Evolutionary conservation across 2,329 filamentous ascomycete genomes (phyloP), one percentile per base, ranked within the genome.

Genomic region (Diaporthe sp.): DNA sequence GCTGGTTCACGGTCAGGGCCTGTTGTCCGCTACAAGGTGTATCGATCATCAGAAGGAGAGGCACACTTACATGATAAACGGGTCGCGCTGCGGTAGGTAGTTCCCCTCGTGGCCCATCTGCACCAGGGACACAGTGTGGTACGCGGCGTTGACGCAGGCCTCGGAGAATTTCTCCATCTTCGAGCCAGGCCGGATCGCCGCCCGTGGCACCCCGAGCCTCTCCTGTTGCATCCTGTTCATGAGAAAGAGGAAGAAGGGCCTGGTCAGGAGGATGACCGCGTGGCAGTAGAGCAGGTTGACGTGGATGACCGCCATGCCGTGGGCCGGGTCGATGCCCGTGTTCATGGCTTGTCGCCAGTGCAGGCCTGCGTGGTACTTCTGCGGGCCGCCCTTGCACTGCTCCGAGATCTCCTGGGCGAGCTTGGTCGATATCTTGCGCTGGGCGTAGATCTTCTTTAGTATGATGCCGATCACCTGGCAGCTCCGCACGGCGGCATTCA

Each of bases 221-320:
- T 84, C 79, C 75, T 81, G 79, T 47, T 82, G 80, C 2, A 81
- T 79, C 78, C 83, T 82, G 72, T 85, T 89, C 54, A 92, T 84
- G 17, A 91, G 85, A 74, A 88, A 89, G 19, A 92, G 82, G 74
- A 93, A 91, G 79, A 93, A 93, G 0, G 92, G 91, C 38, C 92
- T 85, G 1, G 90, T 92, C 1, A 93, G 85, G 0, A 93, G 84
- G 35, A 93, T 87, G 55, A 92, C 87, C 0, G 90, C 89, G 79
- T 93, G 91, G 72, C 87, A 89, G 74, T 92, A 89, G 47, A 92
- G 83, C 33, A 93, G 83, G 75, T 92, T 91, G 74, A 89, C 84
- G 77, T 93, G 91, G 8, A 93, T 81, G n/a, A 91, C 87, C 5
- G 89, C 88, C 45, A 92, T 87, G 4, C 88, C 87, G 75, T 90